Conservation (phyloP, 1,139 yeast genomes). For the Ogataea hybrid region DNA sequence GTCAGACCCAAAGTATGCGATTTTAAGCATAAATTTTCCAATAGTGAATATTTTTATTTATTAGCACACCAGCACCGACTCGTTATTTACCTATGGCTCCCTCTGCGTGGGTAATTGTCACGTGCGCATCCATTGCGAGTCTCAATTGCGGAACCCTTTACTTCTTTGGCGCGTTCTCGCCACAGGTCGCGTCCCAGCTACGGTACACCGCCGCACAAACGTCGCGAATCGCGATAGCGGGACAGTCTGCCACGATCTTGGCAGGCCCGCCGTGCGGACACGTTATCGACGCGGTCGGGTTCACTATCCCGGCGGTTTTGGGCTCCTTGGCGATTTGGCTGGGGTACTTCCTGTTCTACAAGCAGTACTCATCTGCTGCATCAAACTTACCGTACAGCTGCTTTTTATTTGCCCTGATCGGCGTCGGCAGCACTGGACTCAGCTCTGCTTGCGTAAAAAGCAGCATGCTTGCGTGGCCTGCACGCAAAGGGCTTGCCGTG, state of each 20-base stretch:
- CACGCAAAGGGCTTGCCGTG: constrained; percentile 57
- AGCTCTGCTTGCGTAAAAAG: constrained; percentile 55
- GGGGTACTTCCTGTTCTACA: constrained; percentile 48
- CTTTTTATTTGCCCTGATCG: constrained; percentile 42
- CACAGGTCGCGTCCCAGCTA: constrained; percentile 51
- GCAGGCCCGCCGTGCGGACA: constrained; percentile 55
- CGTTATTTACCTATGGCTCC: neutral
- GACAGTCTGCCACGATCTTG: constrained; percentile 52
- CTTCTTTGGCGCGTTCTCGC: constrained; percentile 57
- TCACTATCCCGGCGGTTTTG: constrained; percentile 40
- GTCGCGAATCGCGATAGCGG: constrained; percentile 50
- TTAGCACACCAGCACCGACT: neutral
- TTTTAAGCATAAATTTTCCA: constrained; percentile 12
- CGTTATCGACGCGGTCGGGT: constrained; percentile 50
- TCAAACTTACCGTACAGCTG: constrained; percentile 39
- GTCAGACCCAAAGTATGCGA: constrained; percentile 76
- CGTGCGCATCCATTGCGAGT: constrained; percentile 19
- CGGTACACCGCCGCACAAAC: constrained; percentile 51
- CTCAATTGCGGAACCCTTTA: constrained; percentile 49
- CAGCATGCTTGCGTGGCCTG: constrained; percentile 56
- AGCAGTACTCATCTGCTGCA: constrained; percentile 40
- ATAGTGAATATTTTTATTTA: neutral
- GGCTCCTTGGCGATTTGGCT: constrained; percentile 44
- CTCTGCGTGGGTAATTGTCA: constrained; percentile 8
- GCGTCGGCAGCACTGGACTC: constrained; percentile 54